phyloP scores from a whole-genome alignment of 2,329 filamentous ascomycete genomes.

The Exserohilum turcica region DNA sequence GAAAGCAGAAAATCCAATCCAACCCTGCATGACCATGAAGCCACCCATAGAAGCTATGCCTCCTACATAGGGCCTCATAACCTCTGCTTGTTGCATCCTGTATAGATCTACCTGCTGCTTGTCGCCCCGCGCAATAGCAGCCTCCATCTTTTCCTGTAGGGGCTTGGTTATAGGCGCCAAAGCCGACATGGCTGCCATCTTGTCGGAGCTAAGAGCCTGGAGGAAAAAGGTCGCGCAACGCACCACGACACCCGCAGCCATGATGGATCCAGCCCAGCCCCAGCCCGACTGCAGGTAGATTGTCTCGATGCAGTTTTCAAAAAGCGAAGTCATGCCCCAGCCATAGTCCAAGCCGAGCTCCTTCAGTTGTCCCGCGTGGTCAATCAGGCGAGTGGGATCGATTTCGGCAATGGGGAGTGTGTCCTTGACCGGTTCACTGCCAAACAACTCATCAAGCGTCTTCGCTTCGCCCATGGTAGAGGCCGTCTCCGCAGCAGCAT shows the following conservation, averaged over 20 bases:
- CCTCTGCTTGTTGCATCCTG: conserved; percentile 54
- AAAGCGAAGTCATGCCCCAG: conserved; percentile 73
- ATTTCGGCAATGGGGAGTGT: conserved; percentile 21
- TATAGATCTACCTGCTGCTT: conserved; percentile 42
- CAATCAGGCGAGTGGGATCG: conserved; percentile 64
- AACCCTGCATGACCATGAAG: conserved; percentile 65
- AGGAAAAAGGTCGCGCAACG: conserved; percentile 68
- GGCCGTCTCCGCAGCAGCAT: conserved; percentile 12
- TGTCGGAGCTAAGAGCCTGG: conserved; percentile 65
- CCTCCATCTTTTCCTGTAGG: conserved; percentile 61
- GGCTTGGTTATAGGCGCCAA: conserved; percentile 64
- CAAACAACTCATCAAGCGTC: conserved; percentile 32
- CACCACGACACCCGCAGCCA: conserved; percentile 66
- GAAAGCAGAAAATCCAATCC: conserved; percentile 82
- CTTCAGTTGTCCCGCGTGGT: conserved; percentile 81
- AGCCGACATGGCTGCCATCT: conserved; percentile 64
- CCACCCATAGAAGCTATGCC: conserved; percentile 50
- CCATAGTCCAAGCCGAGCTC: conserved; percentile 86
- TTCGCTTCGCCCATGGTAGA: conserved; percentile 13
- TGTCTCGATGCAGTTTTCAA: conserved; percentile 81
- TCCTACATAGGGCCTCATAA: conserved; percentile 53
- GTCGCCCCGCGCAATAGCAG: conserved; percentile 53
- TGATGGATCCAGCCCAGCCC: conserved; percentile 82
- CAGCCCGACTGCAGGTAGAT: conserved; percentile 75
- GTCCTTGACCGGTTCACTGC: conserved; percentile 18